A percentile compares a stretch with the other conserved stretches of the same genome.
Evolutionary conservation across 2,329 filamentous ascomycete genomes (phyloP).

Genomic region (Lasiodiplodia hormozganensis): DNA sequence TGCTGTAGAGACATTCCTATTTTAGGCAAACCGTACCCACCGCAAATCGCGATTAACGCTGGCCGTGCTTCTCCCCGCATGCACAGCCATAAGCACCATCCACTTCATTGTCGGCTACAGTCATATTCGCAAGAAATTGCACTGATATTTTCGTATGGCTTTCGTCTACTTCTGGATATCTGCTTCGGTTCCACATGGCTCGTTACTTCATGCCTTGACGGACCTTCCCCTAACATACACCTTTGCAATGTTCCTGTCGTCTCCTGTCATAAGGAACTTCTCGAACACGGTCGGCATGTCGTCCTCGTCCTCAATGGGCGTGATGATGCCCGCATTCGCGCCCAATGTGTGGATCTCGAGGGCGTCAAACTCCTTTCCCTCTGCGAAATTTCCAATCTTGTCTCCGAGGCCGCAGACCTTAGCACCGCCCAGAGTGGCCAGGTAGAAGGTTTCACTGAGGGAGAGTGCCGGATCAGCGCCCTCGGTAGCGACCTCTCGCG

Average conservation of each 20-base stretch:
- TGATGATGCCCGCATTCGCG: conserved; percentile 33
- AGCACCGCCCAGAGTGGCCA: conserved; percentile 69
- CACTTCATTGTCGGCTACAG: background rate
- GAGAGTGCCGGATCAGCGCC: conserved; percentile 45
- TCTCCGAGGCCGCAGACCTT: conserved; percentile 62
- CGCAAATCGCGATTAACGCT: background rate
- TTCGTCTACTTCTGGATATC: background rate
- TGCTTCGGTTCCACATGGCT: background rate
- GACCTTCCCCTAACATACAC: conserved; percentile 49
- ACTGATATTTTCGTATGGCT: background rate
- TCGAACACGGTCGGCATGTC: conserved; percentile 58
- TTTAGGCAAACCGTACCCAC: conserved; percentile 9
- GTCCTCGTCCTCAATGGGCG: conserved; percentile 61
- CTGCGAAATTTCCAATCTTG: conserved; percentile 62
- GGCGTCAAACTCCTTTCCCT: conserved; percentile 70
- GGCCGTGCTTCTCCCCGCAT: conserved; percentile 20
- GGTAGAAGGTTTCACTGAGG: conserved; percentile 55
- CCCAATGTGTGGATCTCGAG: conserved; percentile 59
- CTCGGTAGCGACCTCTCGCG: conserved; percentile 41
- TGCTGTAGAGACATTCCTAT: background rate
- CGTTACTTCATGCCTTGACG: conserved; percentile 21
- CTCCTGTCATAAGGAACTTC: conserved; percentile 71
- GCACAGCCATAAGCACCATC: conserved; percentile 10
- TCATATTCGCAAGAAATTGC: background rate
- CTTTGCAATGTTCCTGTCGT: conserved; percentile 65